These are phyloP conservation scores for Boletus reticulatus DNA, from an alignment of 768 basidiomycete species.

Conservation along the genomic window DNA sequence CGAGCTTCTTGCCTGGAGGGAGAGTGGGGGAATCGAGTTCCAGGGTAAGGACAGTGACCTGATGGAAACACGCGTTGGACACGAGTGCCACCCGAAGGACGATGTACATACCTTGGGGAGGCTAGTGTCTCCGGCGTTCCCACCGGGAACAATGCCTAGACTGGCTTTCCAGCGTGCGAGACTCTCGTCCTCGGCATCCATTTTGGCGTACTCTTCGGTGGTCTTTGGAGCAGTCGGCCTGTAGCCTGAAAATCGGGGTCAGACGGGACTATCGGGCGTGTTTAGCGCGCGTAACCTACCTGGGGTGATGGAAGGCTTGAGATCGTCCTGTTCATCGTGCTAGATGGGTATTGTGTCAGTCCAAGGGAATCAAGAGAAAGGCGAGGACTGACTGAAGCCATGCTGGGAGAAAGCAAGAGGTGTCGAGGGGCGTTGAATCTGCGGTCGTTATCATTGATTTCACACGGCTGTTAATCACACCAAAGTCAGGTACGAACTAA, in stretches of 20 bases:
- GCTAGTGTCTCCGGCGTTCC: constrained; percentile 31
- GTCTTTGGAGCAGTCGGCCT: constrained; percentile 67
- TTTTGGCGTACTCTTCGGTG: constrained; percentile 77
- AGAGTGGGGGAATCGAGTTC: constrained; percentile 80
- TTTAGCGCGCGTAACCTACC: constrained; percentile 38
- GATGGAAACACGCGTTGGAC: constrained; percentile 13
- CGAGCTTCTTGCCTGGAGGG: constrained; percentile 56
- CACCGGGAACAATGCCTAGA: constrained; percentile 73
- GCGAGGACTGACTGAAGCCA: constrained; percentile 49
- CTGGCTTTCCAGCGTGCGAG: constrained; percentile 95
- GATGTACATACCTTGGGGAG: constrained; percentile 62
- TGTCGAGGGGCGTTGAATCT: constrained; percentile 15
- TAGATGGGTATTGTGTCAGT: constrained; percentile 17
- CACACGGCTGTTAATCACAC: constrained; percentile 47
- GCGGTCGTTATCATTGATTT: constrained; percentile 50
- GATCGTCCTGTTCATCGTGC: constrained; percentile 69
- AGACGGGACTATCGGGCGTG: constrained; percentile 12
- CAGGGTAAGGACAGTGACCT: constrained; percentile 74
- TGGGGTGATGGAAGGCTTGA: constrained; percentile 65
- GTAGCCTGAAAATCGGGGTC: constrained; percentile 54
- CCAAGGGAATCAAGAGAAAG: neutral
- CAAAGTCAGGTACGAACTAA: constrained; percentile 6
- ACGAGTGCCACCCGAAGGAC: constrained; percentile 17
- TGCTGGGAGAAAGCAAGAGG: constrained; percentile 31
- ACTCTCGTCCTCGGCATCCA: constrained; percentile 91